phyloP scores from a whole-genome alignment of 208 protist genomes.

The Phytomonas francai region DNA sequence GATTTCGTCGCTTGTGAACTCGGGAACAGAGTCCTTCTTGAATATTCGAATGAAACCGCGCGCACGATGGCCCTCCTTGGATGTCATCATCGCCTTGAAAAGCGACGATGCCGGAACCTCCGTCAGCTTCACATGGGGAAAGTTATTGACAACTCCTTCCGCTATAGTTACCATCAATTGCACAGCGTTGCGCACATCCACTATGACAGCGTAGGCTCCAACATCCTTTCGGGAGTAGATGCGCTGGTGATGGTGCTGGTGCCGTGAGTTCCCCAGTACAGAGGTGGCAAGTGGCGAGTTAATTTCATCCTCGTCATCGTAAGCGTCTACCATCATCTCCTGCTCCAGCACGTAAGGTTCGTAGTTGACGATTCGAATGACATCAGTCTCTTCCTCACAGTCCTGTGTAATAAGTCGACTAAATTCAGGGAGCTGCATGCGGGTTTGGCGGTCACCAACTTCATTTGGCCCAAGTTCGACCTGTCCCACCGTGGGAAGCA shows the following conservation, averaged over 20 bases:
- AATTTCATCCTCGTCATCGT: slow-evolving; percentile 62
- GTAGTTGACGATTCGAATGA: slow-evolving; percentile 84
- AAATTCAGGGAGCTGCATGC: slow-evolving; percentile 80
- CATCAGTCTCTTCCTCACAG: slow-evolving; percentile 66
- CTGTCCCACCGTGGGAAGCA: slow-evolving; percentile 74
- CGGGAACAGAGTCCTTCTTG: slow-evolving; percentile 41
- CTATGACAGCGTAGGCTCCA: slow-evolving; percentile 73
- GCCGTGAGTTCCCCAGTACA: slow-evolving; percentile 28
- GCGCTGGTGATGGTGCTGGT: slow-evolving; percentile 23
- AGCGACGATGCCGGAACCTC: slow-evolving; percentile 72
- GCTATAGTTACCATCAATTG: slow-evolving; percentile 85
- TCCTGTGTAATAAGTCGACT: slow-evolving; percentile 66
- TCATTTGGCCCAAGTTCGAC: slow-evolving; percentile 82
- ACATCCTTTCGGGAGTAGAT: slow-evolving; percentile 45
- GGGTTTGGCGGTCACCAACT: slow-evolving; percentile 74
- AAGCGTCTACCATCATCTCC: slow-evolving; percentile 69
- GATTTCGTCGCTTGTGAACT: slow-evolving; percentile 61
- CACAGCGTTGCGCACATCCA: slow-evolving; percentile 80
- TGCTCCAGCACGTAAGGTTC: slow-evolving; percentile 87
- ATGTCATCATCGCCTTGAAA: slow-evolving; percentile 78
- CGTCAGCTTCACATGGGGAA: slow-evolving; percentile 52
- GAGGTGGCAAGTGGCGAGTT: slow-evolving; percentile 53
- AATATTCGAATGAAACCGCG: slow-evolving; percentile 77
- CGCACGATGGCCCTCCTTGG: slow-evolving; percentile 56
- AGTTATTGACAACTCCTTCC: slow-evolving; percentile 59